Percentiles rank a stretch among this genome's conserved stretches.
These are phyloP conservation scores for Pleurotus tuber-regium DNA, from an alignment of 768 basidiomycete genomes.

Conservation along the genomic window DNA sequence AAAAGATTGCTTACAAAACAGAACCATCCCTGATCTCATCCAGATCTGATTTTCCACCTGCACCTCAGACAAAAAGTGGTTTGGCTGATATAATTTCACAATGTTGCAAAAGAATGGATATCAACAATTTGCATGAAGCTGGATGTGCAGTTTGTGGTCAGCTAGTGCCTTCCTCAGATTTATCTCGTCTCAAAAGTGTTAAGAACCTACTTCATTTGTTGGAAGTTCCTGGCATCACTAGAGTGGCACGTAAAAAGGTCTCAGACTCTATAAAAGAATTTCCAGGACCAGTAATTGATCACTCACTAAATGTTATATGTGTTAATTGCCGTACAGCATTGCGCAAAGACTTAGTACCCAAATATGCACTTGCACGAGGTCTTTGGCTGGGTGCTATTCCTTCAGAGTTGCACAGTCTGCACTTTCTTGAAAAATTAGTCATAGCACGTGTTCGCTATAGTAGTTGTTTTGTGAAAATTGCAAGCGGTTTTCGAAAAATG, in stretches of 20 bases:
- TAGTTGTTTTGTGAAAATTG: conserved; percentile 20
- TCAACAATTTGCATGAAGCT: not conserved
- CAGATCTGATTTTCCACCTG: not conserved
- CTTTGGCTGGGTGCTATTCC: conserved; percentile 30
- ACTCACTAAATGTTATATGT: too few relatives aligned
- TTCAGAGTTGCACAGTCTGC: conserved; percentile 17
- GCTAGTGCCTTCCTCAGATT: not conserved
- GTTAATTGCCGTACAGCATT: conserved; percentile 6
- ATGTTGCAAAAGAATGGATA: not conserved
- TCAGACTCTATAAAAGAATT: not conserved
- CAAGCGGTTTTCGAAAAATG: conserved; percentile 16
- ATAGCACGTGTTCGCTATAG: conserved; percentile 17
- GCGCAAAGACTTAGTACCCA: conserved; percentile 12
- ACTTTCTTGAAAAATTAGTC: conserved; percentile 21
- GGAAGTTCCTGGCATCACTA: not conserved
- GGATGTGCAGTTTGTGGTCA: conserved; percentile 5
- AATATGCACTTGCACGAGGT: conserved; percentile 25
- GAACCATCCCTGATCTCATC: too few relatives aligned
- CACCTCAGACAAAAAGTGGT: not conserved
- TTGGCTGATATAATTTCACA: not conserved
- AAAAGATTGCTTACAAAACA: too few relatives aligned
- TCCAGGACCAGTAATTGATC: not conserved
- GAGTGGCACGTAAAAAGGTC: not conserved
- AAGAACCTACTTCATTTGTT: conserved; percentile 1
- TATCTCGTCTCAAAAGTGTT: not conserved